Base-by-base conservation (phyloP, 2,329 filamentous ascomycete species). In the Neofusicoccum cordaticola region DNA sequence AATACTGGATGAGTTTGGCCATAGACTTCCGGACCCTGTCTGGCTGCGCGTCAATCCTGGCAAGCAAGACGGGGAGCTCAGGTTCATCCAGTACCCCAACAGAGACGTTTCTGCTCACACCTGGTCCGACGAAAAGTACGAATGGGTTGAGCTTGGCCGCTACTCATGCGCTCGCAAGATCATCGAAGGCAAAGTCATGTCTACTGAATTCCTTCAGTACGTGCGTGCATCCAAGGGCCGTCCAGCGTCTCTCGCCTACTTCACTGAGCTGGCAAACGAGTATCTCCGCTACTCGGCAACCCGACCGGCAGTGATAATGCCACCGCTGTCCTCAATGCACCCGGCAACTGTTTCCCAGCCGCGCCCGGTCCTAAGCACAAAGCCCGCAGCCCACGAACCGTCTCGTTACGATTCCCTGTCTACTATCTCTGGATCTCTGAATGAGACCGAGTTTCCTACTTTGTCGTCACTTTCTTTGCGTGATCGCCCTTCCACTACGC, bases 1-100 rank as follows among this genome's bases (percentile, higher is more conserved):
- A 31, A 74, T 78, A 57, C 68, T 71, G 48, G 67, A 75, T 34
- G 69, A 80, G 13, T 82, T 82, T 56, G 79, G 78, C 22, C 74
- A 75, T 22, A 69, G 70, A 5, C 72, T 82, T 2, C 79, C 80
- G n/a, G 73, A 78, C 17, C 74, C 75, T 4, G 76, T 78, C 15
- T 77, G 72, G 64, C 73, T 82, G 27, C 71, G 73, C 4, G 68
- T 71, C 47, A 63, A 73, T 27, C 61, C 66, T 15, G 77, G 78
- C 31, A 65, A 66, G 19, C 72, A 73, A 34, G 73, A 81, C 56
- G 80, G 80, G 8, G 75, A 81, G 65, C 71, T 82, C 17, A 72
- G 78, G 13, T 82, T 82, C 70, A 76, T 81, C 37, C 75, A 79
- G 56, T 80, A 83, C 67, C 79, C 80, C 0, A 82, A 82, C 65